Evolutionary conservation across 2,329 filamentous ascomycete genomes (phyloP), one percentile per base, ranked within the genome.

Genomic region (Colletotrichum sp.): DNA sequence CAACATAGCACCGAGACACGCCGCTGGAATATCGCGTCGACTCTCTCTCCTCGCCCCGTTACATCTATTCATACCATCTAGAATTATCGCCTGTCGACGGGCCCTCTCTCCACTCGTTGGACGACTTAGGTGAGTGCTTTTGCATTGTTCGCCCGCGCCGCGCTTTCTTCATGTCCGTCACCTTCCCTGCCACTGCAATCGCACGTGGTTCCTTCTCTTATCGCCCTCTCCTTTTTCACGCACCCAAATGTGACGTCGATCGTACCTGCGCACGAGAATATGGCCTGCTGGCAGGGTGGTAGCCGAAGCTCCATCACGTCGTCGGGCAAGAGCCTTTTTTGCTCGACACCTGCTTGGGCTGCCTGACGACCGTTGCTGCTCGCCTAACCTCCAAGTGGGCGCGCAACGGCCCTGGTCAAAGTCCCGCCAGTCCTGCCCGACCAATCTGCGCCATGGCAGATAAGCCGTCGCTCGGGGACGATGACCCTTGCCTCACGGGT

Each of bases 101-200:
- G 49, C 32, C 24, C 24, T 34, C 34, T 36, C 12, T 66, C 18
- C 39, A 10, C 32, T 36, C 52, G 44, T 52, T 57, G 71, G 63
- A 74, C 74, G 34, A 60, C 65, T 69, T 76, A 24, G 70, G 74
- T 76, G 71, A 69, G 74, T 74, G 55, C 15, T 9, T 72, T 49
- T 21, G 59, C 26, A 39, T 34, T 34, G 28, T 21, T 5, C 34
- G 16, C 36, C 34, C 16, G 39, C 36, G 49, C 63, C 32, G 62
- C 69, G 39, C 44, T 24, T 32, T 9, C 15, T 15, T 32, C 30
- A 16, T 30, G 34, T 39, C 36, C 36, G 8, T n/a, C 59, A 10
- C 30, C 26, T 69, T 30, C 30, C 69, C 62, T 66, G 26, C 24
- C n/a, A 49, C 28, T 13, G 21, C 32, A 30, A 60, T 32, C 18